Conservation (phyloP, 73 alveolate species). For the Tetrahymena malaccensis region DNA sequence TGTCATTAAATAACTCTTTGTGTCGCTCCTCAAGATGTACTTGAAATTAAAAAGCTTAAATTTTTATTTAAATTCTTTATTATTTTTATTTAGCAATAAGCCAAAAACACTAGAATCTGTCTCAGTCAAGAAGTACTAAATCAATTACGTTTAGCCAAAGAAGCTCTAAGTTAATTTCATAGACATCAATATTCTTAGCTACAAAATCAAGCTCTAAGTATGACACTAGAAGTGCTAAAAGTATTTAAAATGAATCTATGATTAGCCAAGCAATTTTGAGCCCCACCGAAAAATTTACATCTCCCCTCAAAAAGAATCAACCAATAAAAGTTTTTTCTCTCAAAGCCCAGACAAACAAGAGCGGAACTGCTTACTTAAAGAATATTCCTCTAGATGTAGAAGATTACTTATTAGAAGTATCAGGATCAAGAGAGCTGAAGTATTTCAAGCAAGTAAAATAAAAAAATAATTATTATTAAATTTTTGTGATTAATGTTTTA, state of each 20-base stretch:
- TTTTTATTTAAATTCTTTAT: not conserved
- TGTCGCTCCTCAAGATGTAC: not conserved
- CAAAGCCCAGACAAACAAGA: not conserved
- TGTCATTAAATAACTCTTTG: not conserved
- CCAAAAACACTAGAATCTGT: not conserved
- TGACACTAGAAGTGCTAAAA: not conserved
- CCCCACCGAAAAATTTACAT: not conserved
- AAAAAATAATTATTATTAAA: too few species aligned
- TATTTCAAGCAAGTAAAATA: not conserved
- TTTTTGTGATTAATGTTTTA: too few species aligned
- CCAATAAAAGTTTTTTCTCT: not conserved
- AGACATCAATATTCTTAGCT: not conserved
- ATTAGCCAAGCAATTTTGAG: not conserved
- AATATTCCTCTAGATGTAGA: not conserved
- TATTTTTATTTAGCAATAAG: not conserved
- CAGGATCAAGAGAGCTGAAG: not conserved
- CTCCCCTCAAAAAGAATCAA: not conserved
- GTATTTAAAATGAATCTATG: not conserved
- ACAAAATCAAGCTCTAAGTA: not conserved
- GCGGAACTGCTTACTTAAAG: not conserved
- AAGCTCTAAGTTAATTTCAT: not conserved
- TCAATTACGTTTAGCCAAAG: not conserved
- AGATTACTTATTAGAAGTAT: not conserved
- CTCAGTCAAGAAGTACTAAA: not conserved
- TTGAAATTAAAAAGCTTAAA: not conserved